A percentile compares a stretch with the other conserved stretches of the same genome.
Conservation (phyloP, 495 filamentous ascomycete genomes). For the Penicillium crystallinum region DNA sequence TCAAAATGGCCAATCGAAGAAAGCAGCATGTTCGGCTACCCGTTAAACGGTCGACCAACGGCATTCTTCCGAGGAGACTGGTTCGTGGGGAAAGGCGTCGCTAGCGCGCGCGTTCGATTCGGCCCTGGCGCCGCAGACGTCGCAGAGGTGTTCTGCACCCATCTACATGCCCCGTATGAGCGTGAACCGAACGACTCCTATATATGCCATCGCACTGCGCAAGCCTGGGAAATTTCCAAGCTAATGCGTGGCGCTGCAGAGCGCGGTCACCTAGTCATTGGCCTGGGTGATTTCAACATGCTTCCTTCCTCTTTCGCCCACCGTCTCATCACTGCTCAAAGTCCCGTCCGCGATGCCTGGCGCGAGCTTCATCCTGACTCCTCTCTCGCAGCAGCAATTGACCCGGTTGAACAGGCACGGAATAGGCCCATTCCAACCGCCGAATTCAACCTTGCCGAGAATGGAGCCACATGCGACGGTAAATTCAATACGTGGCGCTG, state of each 20-base stretch:
- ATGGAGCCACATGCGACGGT: conserved; percentile 85
- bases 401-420: conserved; percentile 53
- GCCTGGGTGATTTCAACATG: conserved; percentile 94
- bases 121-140: conserved; percentile 62
- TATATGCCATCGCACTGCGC: conserved; percentile 80
- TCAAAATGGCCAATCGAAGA: conserved; percentile 95
- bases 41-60: conserved; percentile 89
- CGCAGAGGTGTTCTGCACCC: conserved; percentile 90
- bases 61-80: conserved; percentile 93
- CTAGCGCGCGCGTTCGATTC: conserved; percentile 72
- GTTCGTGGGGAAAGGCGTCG: conserved; percentile 90
- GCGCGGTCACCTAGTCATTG: conserved; percentile 78
- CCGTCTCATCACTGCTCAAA: conserved; percentile 70
- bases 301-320: conserved; percentile 82
- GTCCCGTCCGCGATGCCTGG: conserved; percentile 80
- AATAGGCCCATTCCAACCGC: conserved; percentile 57
- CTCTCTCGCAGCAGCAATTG: conserved; percentile 63
- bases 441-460: conserved; percentile 67
- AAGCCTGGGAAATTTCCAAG: conserved; percentile 97
- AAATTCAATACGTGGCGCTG: conserved; percentile 92
- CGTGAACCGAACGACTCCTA: conserved; percentile 76
- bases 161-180: conserved; percentile 90
- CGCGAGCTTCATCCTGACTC: conserved; percentile 72
- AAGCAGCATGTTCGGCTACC: conserved; percentile 77
- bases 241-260: conserved; percentile 80